phyloP scores from a whole-genome alignment of 192 early-diverging fungal species.

The Coemansia sp. region DNA sequence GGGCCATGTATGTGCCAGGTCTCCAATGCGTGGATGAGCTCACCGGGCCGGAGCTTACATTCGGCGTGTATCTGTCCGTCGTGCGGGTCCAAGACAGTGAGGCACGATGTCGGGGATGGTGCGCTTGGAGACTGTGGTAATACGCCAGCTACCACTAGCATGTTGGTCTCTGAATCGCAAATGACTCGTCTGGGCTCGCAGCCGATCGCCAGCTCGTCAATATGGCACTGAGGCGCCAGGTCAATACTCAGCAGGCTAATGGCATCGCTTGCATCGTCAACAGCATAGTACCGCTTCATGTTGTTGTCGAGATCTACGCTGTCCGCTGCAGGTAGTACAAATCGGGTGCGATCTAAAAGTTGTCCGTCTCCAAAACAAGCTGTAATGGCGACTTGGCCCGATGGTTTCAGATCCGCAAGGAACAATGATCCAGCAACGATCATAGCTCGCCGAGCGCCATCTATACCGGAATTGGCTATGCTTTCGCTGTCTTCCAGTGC shows the following conservation, averaged over 20 bases:
- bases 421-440: constrained; percentile 9
- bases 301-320: not conserved
- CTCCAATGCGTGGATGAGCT: constrained; percentile 32
- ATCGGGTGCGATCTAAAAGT: not conserved
- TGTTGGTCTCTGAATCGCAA: constrained; percentile 29
- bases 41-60: constrained; percentile 20
- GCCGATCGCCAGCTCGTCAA: constrained; percentile 19
- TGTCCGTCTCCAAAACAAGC: constrained; percentile 16
- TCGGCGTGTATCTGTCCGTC: constrained; percentile 19
- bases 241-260: constrained; percentile 19
- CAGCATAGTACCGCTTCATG: constrained; percentile 6
- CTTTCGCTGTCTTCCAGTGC: not conserved
- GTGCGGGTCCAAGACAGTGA: constrained; percentile 22
- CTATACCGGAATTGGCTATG: not conserved
- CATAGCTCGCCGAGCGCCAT: not conserved
- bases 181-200: constrained; percentile 36
- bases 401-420: not conserved
- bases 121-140: not conserved
- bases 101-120: constrained; percentile 16
- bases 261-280: constrained; percentile 3
- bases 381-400: constrained; percentile 16
- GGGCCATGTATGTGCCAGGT: constrained; percentile 41
- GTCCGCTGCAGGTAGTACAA: not conserved
- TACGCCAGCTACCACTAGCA: constrained; percentile 33
- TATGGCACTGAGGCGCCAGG: constrained; percentile 14